Base-by-base conservation (phyloP, 306 rosid species). In the Dryas alaskensis region DNA sequence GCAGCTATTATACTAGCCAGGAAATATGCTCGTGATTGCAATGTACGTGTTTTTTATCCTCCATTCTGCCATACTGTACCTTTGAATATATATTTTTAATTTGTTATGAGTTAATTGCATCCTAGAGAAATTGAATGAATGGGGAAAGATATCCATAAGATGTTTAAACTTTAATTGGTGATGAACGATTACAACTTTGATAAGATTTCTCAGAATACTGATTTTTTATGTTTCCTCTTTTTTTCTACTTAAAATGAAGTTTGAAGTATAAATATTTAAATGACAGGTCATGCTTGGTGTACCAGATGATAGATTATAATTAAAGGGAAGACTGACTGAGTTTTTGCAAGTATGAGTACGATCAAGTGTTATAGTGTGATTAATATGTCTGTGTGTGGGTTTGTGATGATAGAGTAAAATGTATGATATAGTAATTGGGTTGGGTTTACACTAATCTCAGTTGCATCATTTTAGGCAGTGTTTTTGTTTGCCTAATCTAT, bases 211-310 rank as follows among this genome's bases (percentile, higher is more conserved):
- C 13, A 12, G 62, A 6, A 22, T 58, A 19, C 60, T 37, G 1
- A 48, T 51, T 16, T 82, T 14, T 27, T 67, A 27, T 27, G 31
- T 27, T 27, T 27, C 31, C 31, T 27, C 31, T 19, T 60, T 10
- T 17, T 49, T 58, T 48, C 5, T 14, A 19, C 51, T 45, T 50
- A 54, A 12, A 10, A 69, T 3, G 58, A 60, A 58, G 48, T 43
- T 57, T 70, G 67, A 19, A 19, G 10, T 65, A 12, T 10, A 53
- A 48, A 52, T 16, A 52, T 66, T 80, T 69, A 14, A 42, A 25
- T 81, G 78, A 45, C 91, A 93, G 97, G 97, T 91, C 8, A 89
- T 88, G 90, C 91, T 93, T 82, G 98, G 87, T 50, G 97, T 96
- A 44, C 96, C 98, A 55, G 97, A 91, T 76, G 98, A 93, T 79